Evolutionary conservation across 1,284 basidiomycete genomes (phyloP).

Genomic region (Fomitopsis pinicola): DNA sequence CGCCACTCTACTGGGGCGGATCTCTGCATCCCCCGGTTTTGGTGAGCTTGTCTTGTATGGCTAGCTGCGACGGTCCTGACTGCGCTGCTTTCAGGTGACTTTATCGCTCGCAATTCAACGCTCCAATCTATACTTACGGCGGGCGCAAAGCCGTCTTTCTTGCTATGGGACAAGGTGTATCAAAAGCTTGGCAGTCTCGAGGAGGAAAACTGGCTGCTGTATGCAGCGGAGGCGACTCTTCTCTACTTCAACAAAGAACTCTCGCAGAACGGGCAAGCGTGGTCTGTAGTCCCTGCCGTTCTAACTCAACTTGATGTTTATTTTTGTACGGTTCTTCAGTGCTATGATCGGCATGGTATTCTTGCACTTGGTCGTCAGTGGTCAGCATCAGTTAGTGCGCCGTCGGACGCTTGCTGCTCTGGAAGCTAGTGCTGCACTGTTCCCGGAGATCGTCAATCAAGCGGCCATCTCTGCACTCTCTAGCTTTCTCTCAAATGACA

Average conservation of each 20-base stretch:
- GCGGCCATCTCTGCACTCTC: constrained; percentile 57
- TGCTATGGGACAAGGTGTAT: constrained; percentile 86
- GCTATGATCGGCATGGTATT: constrained; percentile 54
- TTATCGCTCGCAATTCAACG: constrained; percentile 35
- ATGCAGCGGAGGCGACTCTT: constrained; percentile 55
- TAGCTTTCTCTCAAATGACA: constrained; percentile 34
- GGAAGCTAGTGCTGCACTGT: constrained; percentile 25
- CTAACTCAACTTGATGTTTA: not conserved
- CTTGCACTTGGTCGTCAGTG: constrained; percentile 64
- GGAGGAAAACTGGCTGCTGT: constrained; percentile 80
- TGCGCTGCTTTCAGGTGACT: constrained; percentile 28
- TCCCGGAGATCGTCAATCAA: constrained; percentile 45
- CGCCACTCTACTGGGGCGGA: constrained; percentile 63
- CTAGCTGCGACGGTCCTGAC: constrained; percentile 8
- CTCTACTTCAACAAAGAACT: constrained; percentile 50
- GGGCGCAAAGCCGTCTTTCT: constrained; percentile 73
- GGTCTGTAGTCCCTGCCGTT: constrained; percentile 38
- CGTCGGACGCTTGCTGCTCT: constrained; percentile 43
- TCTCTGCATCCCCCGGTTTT: constrained; percentile 46
- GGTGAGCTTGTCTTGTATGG: constrained; percentile 32
- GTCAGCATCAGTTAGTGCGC: constrained; percentile 49
- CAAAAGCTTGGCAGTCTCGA: constrained; percentile 60
- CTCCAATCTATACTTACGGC: constrained; percentile 42
- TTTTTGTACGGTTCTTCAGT: constrained; percentile 5
- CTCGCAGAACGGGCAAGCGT: constrained; percentile 47